Conservation (phyloP, 768 basidiomycete genomes). For the Calocera viscosa region DNA sequence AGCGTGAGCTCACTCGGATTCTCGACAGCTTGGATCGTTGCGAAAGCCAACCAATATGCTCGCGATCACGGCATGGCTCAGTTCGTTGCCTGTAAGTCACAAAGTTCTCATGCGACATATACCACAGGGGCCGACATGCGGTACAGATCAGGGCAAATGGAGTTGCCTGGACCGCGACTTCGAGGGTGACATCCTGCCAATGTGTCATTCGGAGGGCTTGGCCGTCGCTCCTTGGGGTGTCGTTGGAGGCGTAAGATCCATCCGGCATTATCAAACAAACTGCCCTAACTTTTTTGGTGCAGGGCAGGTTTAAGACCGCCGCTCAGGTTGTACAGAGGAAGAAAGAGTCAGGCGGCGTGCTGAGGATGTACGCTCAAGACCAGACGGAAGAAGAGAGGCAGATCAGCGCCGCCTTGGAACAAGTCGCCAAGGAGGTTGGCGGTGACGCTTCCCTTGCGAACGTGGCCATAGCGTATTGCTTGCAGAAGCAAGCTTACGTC, state of each 20-base stretch:
- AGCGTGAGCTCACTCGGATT: background rate
- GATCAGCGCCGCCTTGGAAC: background rate
- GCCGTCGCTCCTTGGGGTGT: slow-evolving; percentile 4
- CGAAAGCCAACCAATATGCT: slow-evolving; percentile 41
- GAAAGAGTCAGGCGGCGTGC: background rate
- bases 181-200: slow-evolving; percentile 26
- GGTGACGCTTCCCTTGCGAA: background rate
- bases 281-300: background rate
- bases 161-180: slow-evolving; percentile 20
- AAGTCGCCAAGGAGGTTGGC: slow-evolving; percentile 1
- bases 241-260: background rate
- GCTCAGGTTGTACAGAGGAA: background rate
- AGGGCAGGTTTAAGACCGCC: slow-evolving; percentile 5
- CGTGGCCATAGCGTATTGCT: slow-evolving; percentile 24
- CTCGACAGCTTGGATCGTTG: slow-evolving; percentile 36
- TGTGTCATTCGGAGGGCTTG: background rate
- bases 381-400: background rate
- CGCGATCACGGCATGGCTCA: slow-evolving; percentile 38
- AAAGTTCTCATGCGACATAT: background rate
- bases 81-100: slow-evolving; percentile 32
- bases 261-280: background rate
- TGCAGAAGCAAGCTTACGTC: slow-evolving; percentile 23
- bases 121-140: background rate
- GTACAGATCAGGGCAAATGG: slow-evolving; percentile 10
- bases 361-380: background rate